Evolutionary conservation across 306 rosid genomes (phyloP).

Genomic region (Dryas octopetala): DNA sequence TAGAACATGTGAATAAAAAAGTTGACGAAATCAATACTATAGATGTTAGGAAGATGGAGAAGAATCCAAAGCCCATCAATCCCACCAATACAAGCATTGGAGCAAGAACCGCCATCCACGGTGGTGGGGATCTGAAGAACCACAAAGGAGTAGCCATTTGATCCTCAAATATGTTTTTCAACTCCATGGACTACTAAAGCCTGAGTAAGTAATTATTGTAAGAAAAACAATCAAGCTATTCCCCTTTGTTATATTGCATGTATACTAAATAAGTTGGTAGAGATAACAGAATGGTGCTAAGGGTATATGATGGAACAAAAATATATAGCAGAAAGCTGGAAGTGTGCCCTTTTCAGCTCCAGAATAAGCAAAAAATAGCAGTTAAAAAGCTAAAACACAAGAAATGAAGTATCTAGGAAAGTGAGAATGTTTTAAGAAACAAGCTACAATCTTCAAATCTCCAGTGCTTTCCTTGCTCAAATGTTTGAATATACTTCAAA

Average conservation of each 20-base stretch:
- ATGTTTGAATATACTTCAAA: neutral
- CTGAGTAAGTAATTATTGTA: constrained; percentile 19
- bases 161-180: constrained; percentile 40
- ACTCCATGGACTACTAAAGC: constrained; percentile 43
- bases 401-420: neutral
- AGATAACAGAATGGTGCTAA: neutral
- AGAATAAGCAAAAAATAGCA: neutral
- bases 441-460: neutral
- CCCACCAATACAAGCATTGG: constrained; percentile 44
- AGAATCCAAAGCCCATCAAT: constrained; percentile 44
- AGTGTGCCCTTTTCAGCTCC: neutral
- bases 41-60: constrained; percentile 46
- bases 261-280: constrained; percentile 25
- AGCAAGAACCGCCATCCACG: constrained; percentile 51
- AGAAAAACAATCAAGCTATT: constrained; percentile 14
- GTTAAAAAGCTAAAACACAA: neutral
- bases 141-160: constrained; percentile 59
- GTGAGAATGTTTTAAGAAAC: neutral
- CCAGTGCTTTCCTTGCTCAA: neutral
- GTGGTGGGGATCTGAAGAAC: constrained; percentile 48
- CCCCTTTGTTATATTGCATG: constrained; percentile 17
- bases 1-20: constrained; percentile 38
- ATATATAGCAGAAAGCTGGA: constrained; percentile 13
- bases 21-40: constrained; percentile 42
- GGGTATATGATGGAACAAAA: constrained; percentile 5